phyloP scores from a whole-genome alignment of 2,329 filamentous ascomycete species.

The Beauveria australis region DNA sequence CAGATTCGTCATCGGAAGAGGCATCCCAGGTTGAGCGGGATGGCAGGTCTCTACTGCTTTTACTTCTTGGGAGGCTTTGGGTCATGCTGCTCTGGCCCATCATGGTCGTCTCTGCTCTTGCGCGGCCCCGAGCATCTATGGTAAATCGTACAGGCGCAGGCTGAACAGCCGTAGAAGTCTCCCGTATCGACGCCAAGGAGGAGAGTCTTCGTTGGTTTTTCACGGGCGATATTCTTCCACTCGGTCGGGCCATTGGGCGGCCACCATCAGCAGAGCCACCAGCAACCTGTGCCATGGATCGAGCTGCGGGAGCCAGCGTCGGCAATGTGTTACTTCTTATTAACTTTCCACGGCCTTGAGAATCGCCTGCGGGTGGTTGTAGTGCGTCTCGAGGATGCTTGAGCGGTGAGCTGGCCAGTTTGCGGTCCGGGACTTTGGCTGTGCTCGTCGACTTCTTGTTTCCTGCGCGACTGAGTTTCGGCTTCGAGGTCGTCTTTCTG shows the following conservation, averaged over 20 bases:
- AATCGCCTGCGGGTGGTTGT: slow-evolving; percentile 48
- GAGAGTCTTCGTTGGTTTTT: slow-evolving; percentile 43
- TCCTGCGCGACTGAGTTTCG: slow-evolving; percentile 34
- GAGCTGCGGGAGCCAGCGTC: slow-evolving; percentile 37
- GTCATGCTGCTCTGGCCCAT: slow-evolving; percentile 24
- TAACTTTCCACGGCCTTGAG: slow-evolving; percentile 35
- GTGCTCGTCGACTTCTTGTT: slow-evolving; percentile 34
- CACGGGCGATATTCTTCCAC: slow-evolving; percentile 44
- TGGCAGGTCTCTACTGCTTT: slow-evolving; percentile 22
- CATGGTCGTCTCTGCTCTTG: slow-evolving; percentile 43
- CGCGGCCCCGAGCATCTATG: slow-evolving; percentile 54
- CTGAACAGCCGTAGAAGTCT: slow-evolving; percentile 35
- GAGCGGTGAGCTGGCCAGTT: slow-evolving; percentile 40
- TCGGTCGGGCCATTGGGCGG: slow-evolving; percentile 31
- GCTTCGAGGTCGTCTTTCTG: neutral
- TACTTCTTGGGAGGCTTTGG: slow-evolving; percentile 20
- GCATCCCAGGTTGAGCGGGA: slow-evolving; percentile 33
- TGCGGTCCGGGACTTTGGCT: slow-evolving; percentile 32
- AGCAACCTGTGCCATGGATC: slow-evolving; percentile 25
- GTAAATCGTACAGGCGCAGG: slow-evolving; percentile 54
- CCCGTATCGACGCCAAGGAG: slow-evolving; percentile 50
- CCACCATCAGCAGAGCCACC: slow-evolving; percentile 23
- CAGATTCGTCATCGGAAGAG: slow-evolving; percentile 43
- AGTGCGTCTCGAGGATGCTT: slow-evolving; percentile 43
- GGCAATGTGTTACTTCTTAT: slow-evolving; percentile 34